phyloP scores from a whole-genome alignment of 306 rosid species.

The Luffa aegyptiaca region DNA sequence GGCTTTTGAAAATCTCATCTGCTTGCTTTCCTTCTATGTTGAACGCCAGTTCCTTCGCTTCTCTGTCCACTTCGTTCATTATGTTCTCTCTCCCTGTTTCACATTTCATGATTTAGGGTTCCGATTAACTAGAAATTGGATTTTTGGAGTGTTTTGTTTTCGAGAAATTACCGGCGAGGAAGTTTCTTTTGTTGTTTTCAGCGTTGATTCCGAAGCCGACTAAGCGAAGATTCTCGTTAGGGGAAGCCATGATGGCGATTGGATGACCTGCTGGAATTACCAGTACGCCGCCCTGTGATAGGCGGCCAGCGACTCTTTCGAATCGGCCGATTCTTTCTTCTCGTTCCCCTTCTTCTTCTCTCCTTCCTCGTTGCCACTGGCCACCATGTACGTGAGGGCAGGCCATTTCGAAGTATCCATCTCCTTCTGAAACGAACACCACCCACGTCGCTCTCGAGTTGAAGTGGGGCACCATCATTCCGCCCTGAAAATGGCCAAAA shows the following conservation, averaged over 20 bases:
- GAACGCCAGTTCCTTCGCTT: constrained; percentile 20
- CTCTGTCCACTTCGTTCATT: constrained; percentile 16
- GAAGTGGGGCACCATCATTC: constrained; percentile 36
- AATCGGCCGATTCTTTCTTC: background rate
- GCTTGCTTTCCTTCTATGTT: constrained; percentile 15
- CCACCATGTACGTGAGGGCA: constrained; percentile 20
- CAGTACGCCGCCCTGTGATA: constrained; percentile 14
- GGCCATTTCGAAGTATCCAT: constrained; percentile 32
- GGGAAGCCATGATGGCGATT: constrained; percentile 17
- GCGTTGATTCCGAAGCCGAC: constrained; percentile 29
- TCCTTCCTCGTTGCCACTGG: background rate
- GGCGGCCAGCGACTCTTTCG: background rate
- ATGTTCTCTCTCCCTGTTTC: constrained; percentile 26
- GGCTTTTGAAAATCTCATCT: constrained; percentile 16
- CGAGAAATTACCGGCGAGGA: constrained; percentile 20
- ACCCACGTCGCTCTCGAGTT: constrained; percentile 27
- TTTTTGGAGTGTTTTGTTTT: background rate
- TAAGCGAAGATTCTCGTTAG: constrained; percentile 9
- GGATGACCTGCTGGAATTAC: constrained; percentile 31
- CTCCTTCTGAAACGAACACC: constrained; percentile 25
- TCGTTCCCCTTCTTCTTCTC: background rate
- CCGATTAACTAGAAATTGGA: background rate
- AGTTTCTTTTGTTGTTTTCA: constrained; percentile 27
- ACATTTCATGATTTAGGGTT: background rate
- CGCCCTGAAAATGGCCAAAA: constrained; percentile 12